phyloP scores from a whole-genome alignment of 805 yeast species.

The Komagataella pastoris region DNA sequence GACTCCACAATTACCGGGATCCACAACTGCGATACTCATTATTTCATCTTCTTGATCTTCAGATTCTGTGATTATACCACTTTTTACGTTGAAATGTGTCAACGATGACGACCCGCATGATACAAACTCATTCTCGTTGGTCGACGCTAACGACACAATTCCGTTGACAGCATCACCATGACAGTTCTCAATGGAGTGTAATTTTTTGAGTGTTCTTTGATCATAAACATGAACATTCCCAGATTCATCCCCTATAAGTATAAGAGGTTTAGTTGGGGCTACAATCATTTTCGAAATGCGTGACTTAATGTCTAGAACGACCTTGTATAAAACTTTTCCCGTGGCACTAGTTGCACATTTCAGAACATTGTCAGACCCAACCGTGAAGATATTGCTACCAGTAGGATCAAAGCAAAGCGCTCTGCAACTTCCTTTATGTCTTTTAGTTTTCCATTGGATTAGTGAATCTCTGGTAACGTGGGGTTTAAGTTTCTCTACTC shows the following conservation, averaged over 20 bases:
- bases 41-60: conserved; percentile 94
- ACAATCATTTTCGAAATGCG: conserved; percentile 28
- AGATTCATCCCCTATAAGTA: conserved; percentile 53
- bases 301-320: conserved; percentile 5
- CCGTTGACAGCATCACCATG: conserved; percentile 75
- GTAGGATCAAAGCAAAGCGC: conserved; percentile 52
- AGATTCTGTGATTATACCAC: conserved; percentile 48
- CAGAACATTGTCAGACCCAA: conserved; percentile 70
- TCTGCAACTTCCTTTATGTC: conserved; percentile 86
- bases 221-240: conserved; percentile 59
- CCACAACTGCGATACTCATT: conserved; percentile 59
- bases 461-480: conserved; percentile 5
- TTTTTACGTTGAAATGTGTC: conserved; percentile 66
- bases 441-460: conserved; percentile 63
- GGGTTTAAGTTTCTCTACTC: conserved; percentile 15
- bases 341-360: conserved; percentile 60
- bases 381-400: conserved; percentile 47
- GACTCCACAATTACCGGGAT: conserved; percentile 45
- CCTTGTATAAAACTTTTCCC: conserved; percentile 64
- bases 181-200: conserved; percentile 34
- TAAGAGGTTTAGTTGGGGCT: conserved; percentile 31
- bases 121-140: conserved; percentile 67
- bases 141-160: conserved; percentile 54
- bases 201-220: conserved; percentile 34
- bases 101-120: conserved; percentile 76